A percentile compares a stretch with the other conserved stretches of the same genome.
These are phyloP conservation scores for Condylostoma magnum DNA, from an alignment of 169 alveolate species.

Conservation along the genomic window DNA sequence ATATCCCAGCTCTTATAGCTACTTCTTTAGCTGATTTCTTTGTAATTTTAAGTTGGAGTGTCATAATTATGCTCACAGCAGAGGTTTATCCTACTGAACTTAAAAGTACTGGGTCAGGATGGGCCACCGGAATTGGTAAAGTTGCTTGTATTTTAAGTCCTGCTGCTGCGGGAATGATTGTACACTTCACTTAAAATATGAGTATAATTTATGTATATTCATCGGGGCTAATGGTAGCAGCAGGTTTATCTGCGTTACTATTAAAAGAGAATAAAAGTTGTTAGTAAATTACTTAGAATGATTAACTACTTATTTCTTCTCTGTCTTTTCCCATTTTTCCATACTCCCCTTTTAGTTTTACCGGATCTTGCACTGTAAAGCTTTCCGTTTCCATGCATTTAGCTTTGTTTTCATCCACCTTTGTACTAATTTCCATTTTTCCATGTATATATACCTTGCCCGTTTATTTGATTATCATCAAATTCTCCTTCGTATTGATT, in stretches of 20 bases:
- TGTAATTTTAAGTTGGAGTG: too few relatives aligned
- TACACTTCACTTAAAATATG: too few relatives aligned
- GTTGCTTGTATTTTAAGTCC: too few relatives aligned
- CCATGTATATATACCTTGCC: slow-evolving; percentile 53
- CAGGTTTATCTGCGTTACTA: background rate
- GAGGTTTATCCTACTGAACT: too few relatives aligned
- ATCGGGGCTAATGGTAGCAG: too few relatives aligned
- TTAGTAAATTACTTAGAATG: background rate
- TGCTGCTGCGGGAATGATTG: too few relatives aligned
- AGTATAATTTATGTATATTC: too few relatives aligned
- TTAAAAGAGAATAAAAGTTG: background rate
- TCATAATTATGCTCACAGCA: too few relatives aligned
- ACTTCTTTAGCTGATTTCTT: too few relatives aligned
- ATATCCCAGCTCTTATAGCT: too few relatives aligned
- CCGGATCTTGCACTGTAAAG: slow-evolving; percentile 16
- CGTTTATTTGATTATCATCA: slow-evolving; percentile 44
- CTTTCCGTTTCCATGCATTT: slow-evolving; percentile 42
- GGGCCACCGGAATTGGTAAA: too few relatives aligned
- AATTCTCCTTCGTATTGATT: slow-evolving; percentile 44
- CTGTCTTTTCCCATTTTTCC: slow-evolving; percentile 33
- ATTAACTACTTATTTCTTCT: slow-evolving; percentile 21
- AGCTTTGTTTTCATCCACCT: slow-evolving; percentile 42
- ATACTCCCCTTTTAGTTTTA: slow-evolving; percentile 23
- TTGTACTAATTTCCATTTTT: slow-evolving; percentile 41
- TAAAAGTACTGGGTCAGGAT: too few relatives aligned